Conservation (phyloP, 2,329 filamentous ascomycete species). For the Ophiobolus disseminans region DNA sequence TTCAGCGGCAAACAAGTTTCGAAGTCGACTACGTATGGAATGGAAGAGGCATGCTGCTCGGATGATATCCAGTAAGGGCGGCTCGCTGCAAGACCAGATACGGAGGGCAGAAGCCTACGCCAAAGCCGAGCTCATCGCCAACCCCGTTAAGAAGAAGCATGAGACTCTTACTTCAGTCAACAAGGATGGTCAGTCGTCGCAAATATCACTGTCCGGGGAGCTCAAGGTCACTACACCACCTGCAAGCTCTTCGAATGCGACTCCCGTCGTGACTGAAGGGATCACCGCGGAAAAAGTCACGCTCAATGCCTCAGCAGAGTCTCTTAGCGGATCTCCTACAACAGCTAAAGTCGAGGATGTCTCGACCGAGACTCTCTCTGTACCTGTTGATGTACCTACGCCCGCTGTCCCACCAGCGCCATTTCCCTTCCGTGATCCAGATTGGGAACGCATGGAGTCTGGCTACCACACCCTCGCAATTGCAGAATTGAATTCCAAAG, state of each 20-base stretch:
- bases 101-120: constrained; percentile 75
- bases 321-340: constrained; percentile 1
- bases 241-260: constrained; percentile 5
- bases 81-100: constrained; percentile 76
- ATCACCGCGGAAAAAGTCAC: constrained; percentile 31
- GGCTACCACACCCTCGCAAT: constrained; percentile 80
- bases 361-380: constrained; percentile 22
- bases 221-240: constrained; percentile 41
- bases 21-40: constrained; percentile 75
- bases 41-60: constrained; percentile 85
- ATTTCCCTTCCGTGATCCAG: constrained; percentile 75
- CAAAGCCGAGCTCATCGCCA: constrained; percentile 71
- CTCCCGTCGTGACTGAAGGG: constrained; percentile 34
- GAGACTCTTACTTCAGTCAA: constrained; percentile 56
- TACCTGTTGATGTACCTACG: constrained; percentile 12
- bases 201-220: constrained; percentile 56
- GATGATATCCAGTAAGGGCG: constrained; percentile 78
- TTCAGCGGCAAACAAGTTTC: constrained; percentile 72
- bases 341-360: constrained; percentile 3
- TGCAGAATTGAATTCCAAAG: constrained; percentile 77
- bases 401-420: constrained; percentile 47
- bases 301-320: constrained; percentile 14
- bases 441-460: constrained; percentile 75
- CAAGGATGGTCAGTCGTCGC: constrained; percentile 55
- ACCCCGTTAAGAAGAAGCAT: constrained; percentile 59